Base-by-base conservation (phyloP, 352 stramenopile genomes). In the Pythium coloratum region DNA sequence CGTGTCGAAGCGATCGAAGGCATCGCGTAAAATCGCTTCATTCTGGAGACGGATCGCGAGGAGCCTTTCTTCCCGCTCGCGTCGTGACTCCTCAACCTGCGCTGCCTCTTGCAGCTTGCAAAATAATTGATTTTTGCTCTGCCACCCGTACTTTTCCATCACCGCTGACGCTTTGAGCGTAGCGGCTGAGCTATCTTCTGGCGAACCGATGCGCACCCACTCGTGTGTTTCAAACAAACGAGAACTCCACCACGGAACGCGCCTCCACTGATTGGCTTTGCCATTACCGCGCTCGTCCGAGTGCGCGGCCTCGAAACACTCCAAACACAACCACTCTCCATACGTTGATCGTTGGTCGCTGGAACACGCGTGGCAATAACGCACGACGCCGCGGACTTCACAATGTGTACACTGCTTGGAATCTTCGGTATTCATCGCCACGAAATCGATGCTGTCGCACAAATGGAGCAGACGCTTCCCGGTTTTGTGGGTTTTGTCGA, bases 11-110 rank as follows among this genome's bases (percentile, higher is more conserved):
- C 72, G 66, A 38, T 82, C 70, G 54, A 84, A 84, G 1, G 75
- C 77, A 38, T 84, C 77, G 12, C 75, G 74, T 16, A 84, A 33
- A 54, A 82, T 82, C 8, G 69, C 65, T 28, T 82, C 72, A n/a
- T 82, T 63, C 53, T 82, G 75, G 14, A 73, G 24, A 8, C 77
- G 74, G 20, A 81, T 68, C 5, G 70, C 69, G 28, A 77, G 55
- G 4, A 84, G 42, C 30, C 68, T 65, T 38, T 75, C 60, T 18
- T 77, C 62, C 2, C 76, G 70, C 20, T 65, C 55, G 33, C 71
- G 62, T 12, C 51, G 36, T 1, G 64, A 65, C n/a, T 73, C 58
- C 28, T 69, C 59, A 0, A 40, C 40, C 24, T 67, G 34, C 0
- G 12, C 44, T 33, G 69, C 18, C 24, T 73, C 24, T 13, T 66